Base-by-base conservation (phyloP, 2,329 filamentous ascomycete genomes). In the Plenodomus lindquistii region DNA sequence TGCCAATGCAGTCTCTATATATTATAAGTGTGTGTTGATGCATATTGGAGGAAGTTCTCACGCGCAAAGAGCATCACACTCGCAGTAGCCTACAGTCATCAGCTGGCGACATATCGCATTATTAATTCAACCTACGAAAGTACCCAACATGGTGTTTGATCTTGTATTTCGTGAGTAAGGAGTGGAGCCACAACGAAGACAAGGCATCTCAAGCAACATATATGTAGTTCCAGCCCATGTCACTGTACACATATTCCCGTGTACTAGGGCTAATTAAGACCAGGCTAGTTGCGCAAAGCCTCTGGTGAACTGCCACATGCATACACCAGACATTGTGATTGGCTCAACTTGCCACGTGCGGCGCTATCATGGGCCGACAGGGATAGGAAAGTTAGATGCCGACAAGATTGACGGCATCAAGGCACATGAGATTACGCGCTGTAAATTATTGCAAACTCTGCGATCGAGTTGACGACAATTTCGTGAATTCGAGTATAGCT, bases 11-110 rank as follows among this genome's bases (percentile, higher is more conserved):
- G 48, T 46, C 37, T 62, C 58, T 65, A 22, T 4, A 31, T 2
- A 6, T 11, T n/a, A 34, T 58, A 44, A 61, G 47, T 24, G 17
- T 42, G 13, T 36, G 2, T 17, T 7, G 3, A 17, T 4, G 11
- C 9, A 24, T 20, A 18, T 17, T 4, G 4, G 6, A 20, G 15
- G 13, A 16, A 18, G n/a, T 36, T 6, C 54, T 11, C 53, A 65
- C 60, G 55, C 21, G 60, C 53, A 39, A 65, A 49, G 38, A 65
- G 54, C 46, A 60, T 20, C 4, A 59, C 37, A 52, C 57, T 52
- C 40, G 46, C 46, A 4, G 59, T 39, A 40, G 53, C 44, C 62
- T 65, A 13, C 11, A 2, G 2, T 34, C 5, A 8, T 60, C 29
- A 59, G 47, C 31, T 37, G 35, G 18, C 10, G 13, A 21, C 29